A percentile compares a stretch with the other conserved stretches of the same genome.
Evolutionary conservation across 305 asterid species (phyloP).

Genomic region (Euphrasia arctica): DNA sequence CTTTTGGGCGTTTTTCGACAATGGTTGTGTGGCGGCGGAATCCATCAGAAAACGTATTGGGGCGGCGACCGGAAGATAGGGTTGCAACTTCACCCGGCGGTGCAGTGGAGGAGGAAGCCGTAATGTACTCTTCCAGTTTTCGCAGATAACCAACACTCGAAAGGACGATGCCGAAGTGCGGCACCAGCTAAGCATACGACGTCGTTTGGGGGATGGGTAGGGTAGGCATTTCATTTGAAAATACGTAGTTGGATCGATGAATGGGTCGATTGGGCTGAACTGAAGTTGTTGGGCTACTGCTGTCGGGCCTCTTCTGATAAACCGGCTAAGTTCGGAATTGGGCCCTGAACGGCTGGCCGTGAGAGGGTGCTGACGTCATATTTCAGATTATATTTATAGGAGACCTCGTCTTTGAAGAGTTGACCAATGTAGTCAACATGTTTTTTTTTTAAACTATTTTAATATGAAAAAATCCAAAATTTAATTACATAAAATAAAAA

Average conservation of each 20-base stretch:
- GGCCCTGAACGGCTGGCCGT: too few species aligned
- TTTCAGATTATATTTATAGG: not conserved
- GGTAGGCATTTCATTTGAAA: too few species aligned
- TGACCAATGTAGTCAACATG: not conserved
- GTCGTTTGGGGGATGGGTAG: conserved; percentile 1
- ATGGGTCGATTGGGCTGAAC: not conserved
- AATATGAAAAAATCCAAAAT: too few species aligned
- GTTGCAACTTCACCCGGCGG: not conserved
- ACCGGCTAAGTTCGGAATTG: too few species aligned
- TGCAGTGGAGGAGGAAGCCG: too few species aligned
- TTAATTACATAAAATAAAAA: too few species aligned
- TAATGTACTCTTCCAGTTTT: too few species aligned
- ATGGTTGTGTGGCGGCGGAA: conserved; percentile 20
- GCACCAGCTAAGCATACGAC: conserved; percentile 35
- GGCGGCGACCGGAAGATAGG: conserved; percentile 29
- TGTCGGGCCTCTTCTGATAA: not conserved
- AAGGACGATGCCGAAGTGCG: conserved; percentile 6
- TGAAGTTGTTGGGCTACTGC: not conserved
- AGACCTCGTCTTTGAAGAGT: not conserved
- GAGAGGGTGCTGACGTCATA: not conserved
- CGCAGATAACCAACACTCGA: too few species aligned
- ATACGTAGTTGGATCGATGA: too few species aligned
- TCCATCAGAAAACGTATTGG: too few species aligned
- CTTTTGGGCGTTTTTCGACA: conserved; percentile 82
- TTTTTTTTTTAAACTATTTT: too few species aligned